These are phyloP conservation scores for Penicillium janthinellum DNA, from an alignment of 2,329 filamentous ascomycete genomes.

Conservation along the genomic window DNA sequence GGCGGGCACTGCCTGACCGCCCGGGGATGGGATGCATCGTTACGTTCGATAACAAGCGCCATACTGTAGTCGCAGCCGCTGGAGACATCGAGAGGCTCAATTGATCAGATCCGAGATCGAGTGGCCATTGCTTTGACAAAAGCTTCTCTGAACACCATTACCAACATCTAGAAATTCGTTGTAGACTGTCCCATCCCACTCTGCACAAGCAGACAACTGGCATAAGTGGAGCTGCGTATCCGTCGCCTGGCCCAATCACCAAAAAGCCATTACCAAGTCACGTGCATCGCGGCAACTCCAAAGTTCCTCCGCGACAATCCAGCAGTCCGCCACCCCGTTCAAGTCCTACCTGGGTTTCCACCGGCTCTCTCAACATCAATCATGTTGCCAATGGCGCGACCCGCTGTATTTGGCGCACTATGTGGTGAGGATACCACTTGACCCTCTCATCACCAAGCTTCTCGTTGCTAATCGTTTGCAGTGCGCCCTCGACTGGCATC, in stretches of 20 bases:
- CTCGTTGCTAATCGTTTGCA: slow-evolving; percentile 18
- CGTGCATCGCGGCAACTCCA: slow-evolving; percentile 16
- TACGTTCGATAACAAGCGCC: not conserved
- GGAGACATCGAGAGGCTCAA: not conserved
- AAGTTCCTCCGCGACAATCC: slow-evolving; percentile 25
- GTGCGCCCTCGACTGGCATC: slow-evolving; percentile 34
- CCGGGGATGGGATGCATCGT: not conserved
- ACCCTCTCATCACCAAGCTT: not conserved
- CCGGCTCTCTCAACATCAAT: slow-evolving; percentile 6
- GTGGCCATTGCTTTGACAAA: not conserved
- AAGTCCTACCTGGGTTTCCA: slow-evolving; percentile 10
- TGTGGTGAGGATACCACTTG: slow-evolving; percentile 23
- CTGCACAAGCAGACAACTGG: not conserved
- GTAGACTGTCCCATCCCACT: not conserved
- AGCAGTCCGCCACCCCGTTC: slow-evolving; percentile 23
- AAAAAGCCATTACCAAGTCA: slow-evolving; percentile 1
- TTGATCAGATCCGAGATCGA: not conserved
- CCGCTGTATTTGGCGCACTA: slow-evolving; percentile 31
- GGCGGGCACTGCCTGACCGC: slow-evolving; percentile 1
- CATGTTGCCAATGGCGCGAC: slow-evolving; percentile 33
- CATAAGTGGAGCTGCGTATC: not conserved
- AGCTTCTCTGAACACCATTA: no score
- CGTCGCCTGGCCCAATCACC: not conserved
- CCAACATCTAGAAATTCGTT: no score
- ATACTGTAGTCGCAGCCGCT: not conserved